phyloP scores from a whole-genome alignment of 1,139 yeast genomes.

The Suhomyces panamericanus region DNA sequence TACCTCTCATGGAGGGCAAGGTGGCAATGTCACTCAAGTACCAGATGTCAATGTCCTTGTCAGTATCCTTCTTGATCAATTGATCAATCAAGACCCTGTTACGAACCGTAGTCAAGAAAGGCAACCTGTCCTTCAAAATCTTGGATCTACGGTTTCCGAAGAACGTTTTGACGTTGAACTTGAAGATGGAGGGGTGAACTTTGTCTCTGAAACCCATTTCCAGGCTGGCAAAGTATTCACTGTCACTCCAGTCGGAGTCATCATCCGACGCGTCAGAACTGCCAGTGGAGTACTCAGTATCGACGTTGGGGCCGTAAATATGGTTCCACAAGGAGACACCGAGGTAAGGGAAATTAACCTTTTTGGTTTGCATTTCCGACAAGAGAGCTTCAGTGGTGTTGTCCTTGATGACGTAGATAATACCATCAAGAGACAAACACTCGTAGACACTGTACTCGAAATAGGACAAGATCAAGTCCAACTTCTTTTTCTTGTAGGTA shows the following conservation, averaged over 20 bases:
- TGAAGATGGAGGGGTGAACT: constrained; percentile 32
- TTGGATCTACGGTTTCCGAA: constrained; percentile 39
- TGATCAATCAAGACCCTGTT: constrained; percentile 24
- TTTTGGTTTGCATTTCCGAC: constrained; percentile 25
- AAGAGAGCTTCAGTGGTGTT: constrained; percentile 28
- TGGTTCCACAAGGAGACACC: constrained; percentile 44
- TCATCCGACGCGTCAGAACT: constrained; percentile 14
- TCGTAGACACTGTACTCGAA: constrained; percentile 41
- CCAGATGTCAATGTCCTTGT: constrained; percentile 29
- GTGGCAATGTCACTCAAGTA: constrained; percentile 44
- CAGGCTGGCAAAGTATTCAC: constrained; percentile 19
- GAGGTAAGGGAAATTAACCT: constrained; percentile 28
- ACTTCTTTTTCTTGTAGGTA: constrained; percentile 29
- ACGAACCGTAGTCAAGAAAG: constrained; percentile 36
- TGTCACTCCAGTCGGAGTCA: constrained; percentile 17
- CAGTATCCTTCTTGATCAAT: constrained; percentile 15
- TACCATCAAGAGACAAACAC: constrained; percentile 35
- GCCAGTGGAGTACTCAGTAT: constrained; percentile 22
- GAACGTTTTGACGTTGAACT: constrained; percentile 36
- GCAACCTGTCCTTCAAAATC: constrained; percentile 35
- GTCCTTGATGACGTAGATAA: constrained; percentile 37
- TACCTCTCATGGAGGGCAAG: constrained; percentile 42
- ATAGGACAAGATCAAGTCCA: constrained; percentile 37
- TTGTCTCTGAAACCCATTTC: constrained; percentile 22
- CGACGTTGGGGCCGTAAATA: constrained; percentile 26